Evolutionary conservation across 305 asterid genomes (phyloP).

Genomic region (Solanum chacoense): DNA sequence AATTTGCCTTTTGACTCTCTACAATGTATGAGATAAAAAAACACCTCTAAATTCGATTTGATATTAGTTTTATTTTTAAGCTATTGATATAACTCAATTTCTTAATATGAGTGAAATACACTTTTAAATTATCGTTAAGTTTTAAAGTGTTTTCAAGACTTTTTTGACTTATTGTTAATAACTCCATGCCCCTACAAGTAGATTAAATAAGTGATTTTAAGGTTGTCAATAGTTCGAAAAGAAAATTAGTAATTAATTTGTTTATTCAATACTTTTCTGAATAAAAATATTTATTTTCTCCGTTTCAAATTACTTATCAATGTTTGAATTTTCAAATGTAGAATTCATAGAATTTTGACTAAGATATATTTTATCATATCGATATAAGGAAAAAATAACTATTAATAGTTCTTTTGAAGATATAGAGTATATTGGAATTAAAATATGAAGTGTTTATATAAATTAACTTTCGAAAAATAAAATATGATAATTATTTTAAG

Average conservation of each 20-base stretch:
- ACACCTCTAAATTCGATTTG: no score
- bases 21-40: no score
- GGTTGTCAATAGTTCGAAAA: no score
- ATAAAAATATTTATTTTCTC: no score
- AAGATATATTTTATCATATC: not conserved
- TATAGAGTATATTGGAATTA: not conserved
- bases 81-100: no score
- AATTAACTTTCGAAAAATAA: not conserved
- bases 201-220: not conserved
- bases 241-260: not conserved
- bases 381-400: no score
- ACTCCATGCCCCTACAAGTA: not conserved
- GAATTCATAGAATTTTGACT: not conserved
- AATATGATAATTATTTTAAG: not conserved
- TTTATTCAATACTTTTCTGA: not conserved
- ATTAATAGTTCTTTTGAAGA: no score
- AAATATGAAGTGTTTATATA: not conserved
- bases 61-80: no score
- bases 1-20: not conserved
- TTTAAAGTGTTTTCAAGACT: no score
- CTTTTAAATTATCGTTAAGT: accelerated
- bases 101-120: no score
- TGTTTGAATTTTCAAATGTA: no score
- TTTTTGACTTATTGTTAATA: no score
- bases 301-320: not conserved